These are phyloP conservation scores for Yamadazyma kanchanaburiensis DNA, from an alignment of 1,139 yeast species.

Conservation along the genomic window DNA sequence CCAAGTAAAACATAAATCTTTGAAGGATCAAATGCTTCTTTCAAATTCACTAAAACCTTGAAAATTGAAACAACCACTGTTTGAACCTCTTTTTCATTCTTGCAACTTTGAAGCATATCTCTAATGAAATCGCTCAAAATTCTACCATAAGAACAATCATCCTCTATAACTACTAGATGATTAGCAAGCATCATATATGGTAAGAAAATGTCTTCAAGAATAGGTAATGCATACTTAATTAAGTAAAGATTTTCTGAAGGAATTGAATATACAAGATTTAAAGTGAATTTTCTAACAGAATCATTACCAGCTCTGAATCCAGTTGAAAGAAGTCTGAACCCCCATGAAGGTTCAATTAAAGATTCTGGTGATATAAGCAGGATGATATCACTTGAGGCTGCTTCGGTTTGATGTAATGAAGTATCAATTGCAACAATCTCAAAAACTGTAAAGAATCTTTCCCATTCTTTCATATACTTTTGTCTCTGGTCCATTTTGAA, in stretches of 20 bases:
- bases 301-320: conserved; percentile 81
- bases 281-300: conserved; percentile 65
- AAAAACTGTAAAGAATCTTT: conserved; percentile 65
- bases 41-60: conserved; percentile 41
- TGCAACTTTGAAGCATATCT: conserved; percentile 38
- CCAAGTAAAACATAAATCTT: conserved; percentile 64
- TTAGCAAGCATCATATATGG: conserved; percentile 66
- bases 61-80: conserved; percentile 30
- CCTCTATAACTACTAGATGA: conserved; percentile 44
- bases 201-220: conserved; percentile 51
- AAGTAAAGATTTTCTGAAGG: conserved; percentile 48
- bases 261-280: conserved; percentile 55
- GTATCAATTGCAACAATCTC: conserved; percentile 85
- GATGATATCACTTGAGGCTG: conserved; percentile 65
- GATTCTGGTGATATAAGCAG: conserved; percentile 50
- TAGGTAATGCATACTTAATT: conserved; percentile 42
- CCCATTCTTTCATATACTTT: conserved; percentile 57
- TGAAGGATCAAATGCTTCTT: conserved; percentile 67
- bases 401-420: conserved; percentile 82
- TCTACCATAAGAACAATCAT: conserved; percentile 58
- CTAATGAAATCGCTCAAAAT: conserved; percentile 45
- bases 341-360: conserved; percentile 67
- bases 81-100: conserved; percentile 22
- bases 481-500: conserved; percentile 40
- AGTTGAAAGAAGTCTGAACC: conserved; percentile 65